A percentile compares a stretch with the other conserved stretches of the same genome.
phyloP scores from a whole-genome alignment of 78 protist species.

The Isochrysis galbana region DNA sequence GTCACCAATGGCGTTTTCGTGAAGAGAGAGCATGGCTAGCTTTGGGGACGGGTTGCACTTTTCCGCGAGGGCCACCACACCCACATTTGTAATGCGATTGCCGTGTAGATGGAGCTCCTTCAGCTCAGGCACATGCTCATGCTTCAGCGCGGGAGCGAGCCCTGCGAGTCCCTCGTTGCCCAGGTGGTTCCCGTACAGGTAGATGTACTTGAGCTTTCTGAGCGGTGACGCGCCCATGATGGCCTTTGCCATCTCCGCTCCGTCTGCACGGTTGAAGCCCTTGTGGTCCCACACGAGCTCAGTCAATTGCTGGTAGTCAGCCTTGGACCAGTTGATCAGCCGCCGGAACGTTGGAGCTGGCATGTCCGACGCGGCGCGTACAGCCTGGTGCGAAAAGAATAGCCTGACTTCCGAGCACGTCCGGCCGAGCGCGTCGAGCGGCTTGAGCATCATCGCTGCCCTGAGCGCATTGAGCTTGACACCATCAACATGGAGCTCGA shows the following conservation, averaged over 20 bases:
- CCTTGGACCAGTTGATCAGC: not conserved
- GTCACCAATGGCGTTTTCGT: not conserved
- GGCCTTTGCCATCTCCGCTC: not conserved
- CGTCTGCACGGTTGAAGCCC: not conserved
- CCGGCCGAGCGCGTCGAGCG: not conserved
- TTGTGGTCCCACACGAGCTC: not conserved
- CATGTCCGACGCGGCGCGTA: not conserved
- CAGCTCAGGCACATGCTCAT: not conserved
- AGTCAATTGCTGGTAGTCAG: not conserved
- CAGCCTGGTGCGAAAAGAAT: not conserved
- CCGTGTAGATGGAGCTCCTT: not conserved
- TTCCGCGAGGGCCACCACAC: not conserved
- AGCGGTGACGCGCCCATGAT: not conserved
- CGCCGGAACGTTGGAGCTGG: too few species aligned
- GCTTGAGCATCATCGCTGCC: not conserved
- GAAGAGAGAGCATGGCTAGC: not conserved
- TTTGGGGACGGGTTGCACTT: not conserved
- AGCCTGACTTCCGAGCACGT: not conserved
- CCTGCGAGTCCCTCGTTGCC: not conserved
- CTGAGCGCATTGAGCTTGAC: not conserved
- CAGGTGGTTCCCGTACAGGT: not conserved
- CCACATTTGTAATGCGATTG: not conserved
- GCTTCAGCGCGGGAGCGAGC: not conserved
- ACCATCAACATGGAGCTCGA: not conserved
- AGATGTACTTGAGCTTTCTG: not conserved